Base-by-base conservation (phyloP, 495 filamentous ascomycete species). In the Podospora pseudocomata region DNA sequence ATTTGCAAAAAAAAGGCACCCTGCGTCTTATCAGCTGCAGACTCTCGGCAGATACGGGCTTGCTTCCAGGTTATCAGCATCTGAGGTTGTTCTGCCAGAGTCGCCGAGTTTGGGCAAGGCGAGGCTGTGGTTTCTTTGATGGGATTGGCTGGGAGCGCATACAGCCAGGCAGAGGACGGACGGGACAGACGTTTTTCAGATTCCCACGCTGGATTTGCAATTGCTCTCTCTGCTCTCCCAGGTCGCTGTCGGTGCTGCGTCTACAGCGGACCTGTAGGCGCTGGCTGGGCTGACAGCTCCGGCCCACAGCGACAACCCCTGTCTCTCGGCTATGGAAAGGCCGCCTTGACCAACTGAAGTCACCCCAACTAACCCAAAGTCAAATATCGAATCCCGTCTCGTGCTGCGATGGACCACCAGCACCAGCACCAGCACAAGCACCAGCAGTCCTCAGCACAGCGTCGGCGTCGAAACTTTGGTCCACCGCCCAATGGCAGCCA, bases 291-390 rank as follows among this genome's bases (percentile, higher is more conserved):
- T 58, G 55, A 58, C 55, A 58, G 55, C 55, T 20, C n/a, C 13
- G n/a, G 55, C 5, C 54, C 54, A 59, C 62, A 64, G 26, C 58
- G 28, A 49, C 62, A 63, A 74, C 73, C 76, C 76, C 72, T 78
- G 76, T 76, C 76, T 60, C 68, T 77, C 75, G 70, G 75, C 72
- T 73, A 73, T 71, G 73, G 18, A 66, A 67, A 3, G 39, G 39
- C 75, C 74, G 75, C 74, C 75, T 67, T 70, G 75, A 70, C 77
- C 77, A 73, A 71, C 77, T 76, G 76, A 79, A 49, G 39, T 49
- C 39, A 49, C 75, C 66, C 66, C 68, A 73, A 69, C 77, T 75
- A 72, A 71, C 77, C 74, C 76, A 79, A 79, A 76, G 69, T 73
- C 73, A 73, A 71, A 77, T 68, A 67, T 77, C 74, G 73, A 79